Evolutionary conservation across 2,329 filamentous ascomycete species (phyloP), one percentile per base, ranked within the genome.

Genomic region (Fusarium multiceps): DNA sequence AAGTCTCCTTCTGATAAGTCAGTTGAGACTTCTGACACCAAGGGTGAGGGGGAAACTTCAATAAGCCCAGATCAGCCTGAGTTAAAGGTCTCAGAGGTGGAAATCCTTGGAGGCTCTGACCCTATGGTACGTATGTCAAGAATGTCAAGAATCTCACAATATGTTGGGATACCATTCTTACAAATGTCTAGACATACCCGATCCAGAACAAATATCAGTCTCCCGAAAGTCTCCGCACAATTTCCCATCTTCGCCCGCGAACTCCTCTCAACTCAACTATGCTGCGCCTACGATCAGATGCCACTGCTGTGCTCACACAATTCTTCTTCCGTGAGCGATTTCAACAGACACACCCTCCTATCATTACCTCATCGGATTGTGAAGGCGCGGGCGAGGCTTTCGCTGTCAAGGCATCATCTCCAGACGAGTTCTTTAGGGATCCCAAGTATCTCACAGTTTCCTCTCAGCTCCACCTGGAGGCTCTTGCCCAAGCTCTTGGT

Each of bases 361-460:
- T 98, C 75, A 93, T 99, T 75, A 98, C 96, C 3, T 98, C 95
- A 1, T 97, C 95, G 0, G 96, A 99, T 76, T 99, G 96, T 76
- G 96, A 99, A 82, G 96, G 96, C 6, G 96, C 94, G 3, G 96
- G 96, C 1, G 94, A 98, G 78, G 95, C 97, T 20, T 99, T 99
- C 76, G 89, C 89, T 12, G 83, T 98, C 40, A 78, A 84, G 21
- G 84, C 88, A 14, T 80, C 74, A n/a, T 76, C 72, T 2, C 59
- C 71, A 10, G 66, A 65, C 16, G 78, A 81, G 55, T 98, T 97
- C 82, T 99, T 98, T 80, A 89, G 89, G 30, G 85, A 89, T 21
- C 89, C 91, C n/a, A 98, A 98, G 80, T 98, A 98, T 78, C 87
- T 98, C 34, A 98, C 95, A 2, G 96, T 99, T 18, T 99, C 96